phyloP scores from a whole-genome alignment of 164 flowering plant species.

The Liquidambar formosana region DNA sequence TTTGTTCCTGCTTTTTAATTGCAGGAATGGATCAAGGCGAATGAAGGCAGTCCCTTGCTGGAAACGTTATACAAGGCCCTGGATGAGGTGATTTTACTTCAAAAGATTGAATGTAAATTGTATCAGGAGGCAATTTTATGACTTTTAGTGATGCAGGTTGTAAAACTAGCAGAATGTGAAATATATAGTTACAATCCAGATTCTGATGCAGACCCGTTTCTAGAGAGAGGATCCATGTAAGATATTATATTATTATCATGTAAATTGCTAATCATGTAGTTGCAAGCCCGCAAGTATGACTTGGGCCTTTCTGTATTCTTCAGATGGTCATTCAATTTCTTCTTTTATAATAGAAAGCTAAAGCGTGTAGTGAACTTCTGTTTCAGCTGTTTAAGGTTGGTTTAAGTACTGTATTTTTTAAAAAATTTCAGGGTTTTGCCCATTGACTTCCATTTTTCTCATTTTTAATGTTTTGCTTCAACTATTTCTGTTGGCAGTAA shows the following conservation, averaged over 20 bases:
- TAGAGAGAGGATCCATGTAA: slow-evolving; percentile 88
- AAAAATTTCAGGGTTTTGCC: too few relatives aligned
- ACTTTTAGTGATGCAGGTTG: slow-evolving; percentile 65
- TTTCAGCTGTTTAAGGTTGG: slow-evolving; percentile 82
- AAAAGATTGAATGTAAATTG: neutral
- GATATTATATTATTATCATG: slow-evolving; percentile 7
- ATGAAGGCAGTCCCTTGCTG: slow-evolving; percentile 58
- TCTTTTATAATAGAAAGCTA: slow-evolving; percentile 84
- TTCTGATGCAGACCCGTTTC: slow-evolving; percentile 78
- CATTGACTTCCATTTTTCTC: neutral
- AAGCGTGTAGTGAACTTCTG: slow-evolving; percentile 90
- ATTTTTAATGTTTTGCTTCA: neutral
- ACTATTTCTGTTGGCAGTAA: slow-evolving; percentile 51
- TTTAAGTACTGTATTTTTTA: neutral
- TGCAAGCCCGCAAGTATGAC: slow-evolving; percentile 7
- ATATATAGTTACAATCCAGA: slow-evolving; percentile 82
- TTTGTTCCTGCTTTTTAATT: neutral
- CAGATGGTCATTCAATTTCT: slow-evolving; percentile 97
- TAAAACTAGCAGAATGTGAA: slow-evolving; percentile 81
- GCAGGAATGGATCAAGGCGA: slow-evolving; percentile 75
- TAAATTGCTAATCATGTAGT: neutral
- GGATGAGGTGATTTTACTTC: slow-evolving; percentile 66
- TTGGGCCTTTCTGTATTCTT: slow-evolving; percentile 6
- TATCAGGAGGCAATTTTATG: slow-evolving; percentile 4
- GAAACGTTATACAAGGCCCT: slow-evolving; percentile 70